Conservation (phyloP, 2,329 filamentous ascomycete species). For the Cladosporium sphaerospermum region DNA sequence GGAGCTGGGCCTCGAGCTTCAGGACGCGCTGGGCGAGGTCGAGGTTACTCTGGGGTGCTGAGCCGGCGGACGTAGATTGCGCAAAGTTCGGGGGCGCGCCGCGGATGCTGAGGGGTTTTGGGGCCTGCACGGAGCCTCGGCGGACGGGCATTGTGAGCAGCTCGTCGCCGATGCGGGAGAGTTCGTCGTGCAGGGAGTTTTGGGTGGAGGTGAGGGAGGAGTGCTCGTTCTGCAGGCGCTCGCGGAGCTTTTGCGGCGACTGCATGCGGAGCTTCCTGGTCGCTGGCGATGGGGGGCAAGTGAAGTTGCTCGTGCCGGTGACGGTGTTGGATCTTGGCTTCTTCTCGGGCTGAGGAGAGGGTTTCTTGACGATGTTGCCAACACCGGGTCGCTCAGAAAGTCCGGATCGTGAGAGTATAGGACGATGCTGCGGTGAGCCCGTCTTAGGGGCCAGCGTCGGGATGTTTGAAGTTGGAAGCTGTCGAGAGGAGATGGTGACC, state of each 20-base stretch:
- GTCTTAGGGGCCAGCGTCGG: conserved; percentile 38
- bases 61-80: conserved; percentile 34
- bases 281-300: not conserved
- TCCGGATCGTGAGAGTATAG: conserved; percentile 44
- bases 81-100: conserved; percentile 25
- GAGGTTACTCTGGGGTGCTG: conserved; percentile 24
- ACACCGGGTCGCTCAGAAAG: conserved; percentile 43
- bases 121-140: conserved; percentile 13
- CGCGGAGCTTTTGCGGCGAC: conserved; percentile 62
- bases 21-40: conserved; percentile 54
- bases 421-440: conserved; percentile 27
- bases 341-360: conserved; percentile 44
- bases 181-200: conserved; percentile 63
- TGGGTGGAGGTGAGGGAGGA: conserved; percentile 65
- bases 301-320: conserved; percentile 14
- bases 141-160: conserved; percentile 47
- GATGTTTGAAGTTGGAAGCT: conserved; percentile 39
- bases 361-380: conserved; percentile 54
- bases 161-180: conserved; percentile 75
- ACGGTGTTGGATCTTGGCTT: conserved; percentile 19
- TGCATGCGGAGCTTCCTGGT: conserved; percentile 61
- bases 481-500: conserved; percentile 5
- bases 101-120: conserved; percentile 18
- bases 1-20: conserved; percentile 62
- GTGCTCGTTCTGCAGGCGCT: conserved; percentile 79